A percentile compares a stretch with the other conserved stretches of the same genome.
phyloP scores from a whole-genome alignment of 164 flowering plant species.

The Nymphaea colorata region DNA sequence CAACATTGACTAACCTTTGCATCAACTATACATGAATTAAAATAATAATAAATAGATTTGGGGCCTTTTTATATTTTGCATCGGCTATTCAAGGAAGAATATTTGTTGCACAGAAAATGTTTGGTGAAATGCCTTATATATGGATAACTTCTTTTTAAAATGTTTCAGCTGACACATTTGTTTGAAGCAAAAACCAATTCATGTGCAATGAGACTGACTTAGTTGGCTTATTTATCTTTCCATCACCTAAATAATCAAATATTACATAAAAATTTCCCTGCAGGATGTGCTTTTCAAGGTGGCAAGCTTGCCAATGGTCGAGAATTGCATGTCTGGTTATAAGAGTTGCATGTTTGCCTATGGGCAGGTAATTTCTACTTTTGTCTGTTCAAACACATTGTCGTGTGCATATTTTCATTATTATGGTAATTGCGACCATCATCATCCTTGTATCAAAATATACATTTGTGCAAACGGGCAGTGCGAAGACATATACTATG shows the following conservation, averaged over 20 bases:
- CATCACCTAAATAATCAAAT: not conserved
- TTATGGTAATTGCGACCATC: not conserved
- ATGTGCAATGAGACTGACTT: not conserved
- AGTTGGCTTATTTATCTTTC: not conserved
- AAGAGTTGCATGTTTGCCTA: constrained; percentile 95
- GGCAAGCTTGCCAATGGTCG: constrained; percentile 88
- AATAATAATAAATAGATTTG: too few relatives aligned
- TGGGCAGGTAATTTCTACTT: constrained; percentile 98
- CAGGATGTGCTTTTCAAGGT: constrained; percentile 77
- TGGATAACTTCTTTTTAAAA: too few relatives aligned
- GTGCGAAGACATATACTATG: constrained; percentile 96
- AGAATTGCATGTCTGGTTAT: constrained; percentile 94
- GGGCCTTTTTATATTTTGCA: too few relatives aligned
- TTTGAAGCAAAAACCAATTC: constrained; percentile 6
- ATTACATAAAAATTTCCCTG: not conserved
- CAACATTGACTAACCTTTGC: too few relatives aligned
- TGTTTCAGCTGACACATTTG: too few relatives aligned
- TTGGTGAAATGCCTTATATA: too few relatives aligned
- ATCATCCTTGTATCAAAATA: too few relatives aligned
- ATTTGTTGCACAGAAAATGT: too few relatives aligned
- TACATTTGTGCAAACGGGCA: constrained; percentile 84
- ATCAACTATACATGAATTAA: too few relatives aligned
- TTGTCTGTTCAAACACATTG: not conserved
- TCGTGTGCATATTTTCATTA: constrained; percentile 6
- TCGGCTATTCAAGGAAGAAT: too few relatives aligned